phyloP scores from a whole-genome alignment of 805 yeast genomes.

The Crinitomyces ghanaensis region DNA sequence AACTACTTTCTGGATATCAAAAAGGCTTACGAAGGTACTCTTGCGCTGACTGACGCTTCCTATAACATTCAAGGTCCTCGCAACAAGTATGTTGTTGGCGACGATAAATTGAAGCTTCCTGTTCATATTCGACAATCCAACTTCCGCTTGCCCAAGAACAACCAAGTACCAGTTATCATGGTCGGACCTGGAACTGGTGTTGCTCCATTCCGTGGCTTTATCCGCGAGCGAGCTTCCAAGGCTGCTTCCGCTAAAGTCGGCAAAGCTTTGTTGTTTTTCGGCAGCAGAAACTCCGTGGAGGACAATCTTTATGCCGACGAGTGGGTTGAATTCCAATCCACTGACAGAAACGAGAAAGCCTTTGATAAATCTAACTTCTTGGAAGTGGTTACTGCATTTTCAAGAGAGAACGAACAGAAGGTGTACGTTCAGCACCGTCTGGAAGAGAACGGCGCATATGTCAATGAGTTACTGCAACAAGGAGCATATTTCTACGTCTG shows the following conservation, averaged over 20 bases:
- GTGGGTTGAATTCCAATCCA: slow-evolving; percentile 55
- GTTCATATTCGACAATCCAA: slow-evolving; percentile 91
- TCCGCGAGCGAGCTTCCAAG: slow-evolving; percentile 70
- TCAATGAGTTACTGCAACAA: slow-evolving; percentile 40
- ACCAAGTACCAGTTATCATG: slow-evolving; percentile 74
- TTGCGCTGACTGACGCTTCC: slow-evolving; percentile 37
- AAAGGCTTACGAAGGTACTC: slow-evolving; percentile 38
- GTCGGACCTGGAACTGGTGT: slow-evolving; percentile 99
- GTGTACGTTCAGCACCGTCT: slow-evolving; percentile 82
- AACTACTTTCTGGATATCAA: slow-evolving; percentile 71
- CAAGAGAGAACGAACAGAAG: slow-evolving; percentile 55
- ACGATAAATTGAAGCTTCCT: slow-evolving; percentile 50
- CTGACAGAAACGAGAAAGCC: slow-evolving; percentile 11
- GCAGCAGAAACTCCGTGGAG: slow-evolving; percentile 68
- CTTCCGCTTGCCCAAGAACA: slow-evolving; percentile 83
- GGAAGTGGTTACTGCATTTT: slow-evolving; percentile 69
- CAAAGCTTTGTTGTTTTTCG: slow-evolving; percentile 67
- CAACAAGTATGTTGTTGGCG: slow-evolving; percentile 32
- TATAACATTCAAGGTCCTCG: slow-evolving; percentile 86
- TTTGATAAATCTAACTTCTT: slow-evolving; percentile 17
- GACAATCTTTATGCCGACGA: slow-evolving; percentile 84
- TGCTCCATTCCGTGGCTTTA: slow-evolving; percentile 94
- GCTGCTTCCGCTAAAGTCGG: slow-evolving; percentile 49
- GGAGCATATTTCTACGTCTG: slow-evolving; percentile 93
- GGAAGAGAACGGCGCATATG: slow-evolving; percentile 33